These are phyloP conservation scores for Vigna unguiculata DNA, from an alignment of 306 rosid genomes.

Conservation along the genomic window DNA sequence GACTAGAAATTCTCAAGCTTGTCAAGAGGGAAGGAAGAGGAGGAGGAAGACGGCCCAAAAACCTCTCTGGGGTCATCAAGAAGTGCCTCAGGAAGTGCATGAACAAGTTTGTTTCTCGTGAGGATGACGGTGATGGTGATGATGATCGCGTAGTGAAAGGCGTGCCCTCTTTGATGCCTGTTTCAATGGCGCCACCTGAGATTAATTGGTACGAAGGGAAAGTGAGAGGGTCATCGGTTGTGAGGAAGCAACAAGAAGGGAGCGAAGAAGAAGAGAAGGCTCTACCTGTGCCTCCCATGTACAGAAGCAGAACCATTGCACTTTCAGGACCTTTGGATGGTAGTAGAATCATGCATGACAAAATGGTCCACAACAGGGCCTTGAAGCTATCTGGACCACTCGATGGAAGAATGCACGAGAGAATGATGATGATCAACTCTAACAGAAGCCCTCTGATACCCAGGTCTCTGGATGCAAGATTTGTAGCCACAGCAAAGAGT, in stretches of 20 bases:
- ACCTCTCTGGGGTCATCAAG: conserved; percentile 54
- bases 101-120: conserved; percentile 44
- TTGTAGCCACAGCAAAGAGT: conserved; percentile 46
- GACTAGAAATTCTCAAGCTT: conserved; percentile 88
- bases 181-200: conserved; percentile 39
- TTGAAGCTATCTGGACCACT: conserved; percentile 79
- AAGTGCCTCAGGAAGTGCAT: conserved; percentile 67
- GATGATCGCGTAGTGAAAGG: conserved; percentile 2
- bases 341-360: conserved; percentile 42
- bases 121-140: not conserved
- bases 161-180: conserved; percentile 11
- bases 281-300: conserved; percentile 14
- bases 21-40: conserved; percentile 55
- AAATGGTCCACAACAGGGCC: conserved; percentile 32
- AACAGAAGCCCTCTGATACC: conserved; percentile 56
- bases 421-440: conserved; percentile 37
- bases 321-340: conserved; percentile 93
- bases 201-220: conserved; percentile 50
- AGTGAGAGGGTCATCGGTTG: conserved; percentile 49
- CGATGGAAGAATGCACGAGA: conserved; percentile 69
- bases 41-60: conserved; percentile 22
- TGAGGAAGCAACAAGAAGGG: conserved; percentile 46
- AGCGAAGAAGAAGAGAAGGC: conserved; percentile 51
- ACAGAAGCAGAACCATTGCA: conserved; percentile 58
- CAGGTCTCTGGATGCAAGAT: conserved; percentile 50